Evolutionary conservation across 441 rosid genomes (phyloP).

Genomic region (Erodium trifolium): DNA sequence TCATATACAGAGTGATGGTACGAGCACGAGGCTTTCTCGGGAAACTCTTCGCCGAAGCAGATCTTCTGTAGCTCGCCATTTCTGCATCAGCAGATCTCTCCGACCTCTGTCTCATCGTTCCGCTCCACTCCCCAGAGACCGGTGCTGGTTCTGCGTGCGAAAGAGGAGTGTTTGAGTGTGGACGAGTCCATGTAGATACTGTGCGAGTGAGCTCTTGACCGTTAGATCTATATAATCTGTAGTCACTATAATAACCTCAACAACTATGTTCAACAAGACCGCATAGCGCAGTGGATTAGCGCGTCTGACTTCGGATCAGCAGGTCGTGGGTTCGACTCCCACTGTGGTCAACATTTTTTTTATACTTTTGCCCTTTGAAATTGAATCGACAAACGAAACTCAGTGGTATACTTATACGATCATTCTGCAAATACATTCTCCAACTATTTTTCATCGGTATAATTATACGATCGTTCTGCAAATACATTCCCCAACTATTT

Average conservation of each 20-base stretch:
- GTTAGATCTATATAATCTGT: neutral
- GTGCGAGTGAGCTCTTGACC: neutral
- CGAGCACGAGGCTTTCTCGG: constrained; percentile 30
- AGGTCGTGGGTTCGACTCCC: constrained; percentile 35
- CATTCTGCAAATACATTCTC: no score
- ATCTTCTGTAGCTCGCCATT: constrained; percentile 45
- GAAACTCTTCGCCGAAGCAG: constrained; percentile 32
- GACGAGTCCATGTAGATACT: neutral
- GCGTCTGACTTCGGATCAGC: constrained; percentile 33
- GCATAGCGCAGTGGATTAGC: constrained; percentile 33
- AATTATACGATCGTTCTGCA: no score
- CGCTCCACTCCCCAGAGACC: constrained; percentile 1
- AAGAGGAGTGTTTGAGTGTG: neutral
- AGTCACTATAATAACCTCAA: no score
- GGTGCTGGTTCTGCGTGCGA: neutral
- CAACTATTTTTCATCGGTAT: no score
- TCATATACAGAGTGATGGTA: constrained; percentile 33
- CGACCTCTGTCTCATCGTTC: neutral
- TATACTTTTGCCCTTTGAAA: no score
- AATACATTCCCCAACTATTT: no score
- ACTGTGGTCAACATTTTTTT: constrained; percentile 19
- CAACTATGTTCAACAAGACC: neutral
- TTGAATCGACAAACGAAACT: no score
- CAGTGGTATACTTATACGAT: no score
- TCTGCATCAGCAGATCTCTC: constrained; percentile 13